Conservation (phyloP, 2,329 filamentous ascomycete species). For the Microsporum ferrugineum region DNA sequence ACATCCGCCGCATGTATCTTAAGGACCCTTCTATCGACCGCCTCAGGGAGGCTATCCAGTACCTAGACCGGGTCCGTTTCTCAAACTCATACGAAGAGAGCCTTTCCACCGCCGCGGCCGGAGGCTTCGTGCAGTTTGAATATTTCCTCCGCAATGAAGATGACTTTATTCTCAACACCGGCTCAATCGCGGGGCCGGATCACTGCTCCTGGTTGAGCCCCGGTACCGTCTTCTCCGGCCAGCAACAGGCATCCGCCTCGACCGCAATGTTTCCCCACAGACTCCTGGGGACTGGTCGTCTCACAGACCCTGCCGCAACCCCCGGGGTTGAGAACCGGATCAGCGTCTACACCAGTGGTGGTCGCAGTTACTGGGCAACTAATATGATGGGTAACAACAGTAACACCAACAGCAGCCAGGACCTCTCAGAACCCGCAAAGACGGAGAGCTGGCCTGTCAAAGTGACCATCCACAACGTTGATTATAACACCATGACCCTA, state of each 20-base stretch:
- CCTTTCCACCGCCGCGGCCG: slow-evolving; percentile 41
- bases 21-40: slow-evolving; percentile 27
- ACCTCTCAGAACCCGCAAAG: slow-evolving; percentile 18
- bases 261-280: slow-evolving; percentile 22
- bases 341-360: slow-evolving; percentile 28
- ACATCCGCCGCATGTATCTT: slow-evolving; percentile 27
- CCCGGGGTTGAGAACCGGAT: slow-evolving; percentile 28
- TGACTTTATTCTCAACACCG: slow-evolving; percentile 49
- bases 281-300: slow-evolving; percentile 18
- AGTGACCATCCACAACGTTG: slow-evolving; percentile 52
- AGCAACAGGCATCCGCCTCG: slow-evolving; percentile 44
- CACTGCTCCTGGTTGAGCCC: slow-evolving; percentile 52
- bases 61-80: slow-evolving; percentile 48
- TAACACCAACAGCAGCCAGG: slow-evolving; percentile 8
- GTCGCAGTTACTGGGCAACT: slow-evolving; percentile 27
- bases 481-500: slow-evolving; percentile 50
- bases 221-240: slow-evolving; percentile 50
- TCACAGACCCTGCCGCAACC: slow-evolving; percentile 26
- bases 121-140: slow-evolving; percentile 43
- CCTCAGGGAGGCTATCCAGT: slow-evolving; percentile 50
- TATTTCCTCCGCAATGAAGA: slow-evolving; percentile 41
- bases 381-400: slow-evolving; percentile 17
- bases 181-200: slow-evolving; percentile 39
- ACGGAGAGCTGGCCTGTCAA: slow-evolving; percentile 57
- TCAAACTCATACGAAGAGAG: slow-evolving; percentile 45